Base-by-base conservation (phyloP, 1,139 yeast genomes). In the Arxiozyma slooffiae region DNA sequence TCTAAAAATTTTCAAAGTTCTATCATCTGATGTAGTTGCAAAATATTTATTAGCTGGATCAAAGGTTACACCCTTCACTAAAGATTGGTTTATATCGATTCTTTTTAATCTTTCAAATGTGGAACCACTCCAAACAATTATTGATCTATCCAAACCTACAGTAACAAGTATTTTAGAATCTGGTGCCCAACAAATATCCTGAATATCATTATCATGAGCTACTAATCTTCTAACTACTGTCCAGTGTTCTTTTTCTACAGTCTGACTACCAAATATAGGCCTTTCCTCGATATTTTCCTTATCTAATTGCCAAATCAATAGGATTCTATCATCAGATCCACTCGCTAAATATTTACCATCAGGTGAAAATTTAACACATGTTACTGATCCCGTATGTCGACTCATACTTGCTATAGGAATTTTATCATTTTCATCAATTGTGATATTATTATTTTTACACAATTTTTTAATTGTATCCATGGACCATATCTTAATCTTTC, bases 41-140 rank as follows among this genome's bases (percentile, higher is more conserved):
- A 92, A 94, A 67, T 88, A 92, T 68, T 92, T 92, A 64, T 89
- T 90, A 1, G 98, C 98, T 0, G 97, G 99, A 65, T 92, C 99
- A 67, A 92, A 92, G 0, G 92, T 92, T 14, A 94, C 86, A 48
- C 98, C 98, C 67, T 92, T 92, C 38, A 94, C 97, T 73, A 88
- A 94, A 4, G 95, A 85, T 63, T 88, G 95, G 67, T 94, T 98
- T 26, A 89, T 84, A 62, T 92, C 96, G 57, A 90, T 84, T 43
- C 95, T 72, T 63, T 89, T 88, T 50, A 92, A 79, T 58, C 87
- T 80, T 64, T 92, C 97, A 70, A 92, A 92, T 0, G 96, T 92
- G 2, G 80, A 69, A 1, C 96, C 98, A 61, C 83, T 87, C 97
- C 98, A 94, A 14, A 94, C 82, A 46, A 92, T 85, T 49, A 92